These are phyloP conservation scores for Mrakiaceae sp. DNA, from an alignment of 1,284 basidiomycete genomes.

Conservation along the genomic window DNA sequence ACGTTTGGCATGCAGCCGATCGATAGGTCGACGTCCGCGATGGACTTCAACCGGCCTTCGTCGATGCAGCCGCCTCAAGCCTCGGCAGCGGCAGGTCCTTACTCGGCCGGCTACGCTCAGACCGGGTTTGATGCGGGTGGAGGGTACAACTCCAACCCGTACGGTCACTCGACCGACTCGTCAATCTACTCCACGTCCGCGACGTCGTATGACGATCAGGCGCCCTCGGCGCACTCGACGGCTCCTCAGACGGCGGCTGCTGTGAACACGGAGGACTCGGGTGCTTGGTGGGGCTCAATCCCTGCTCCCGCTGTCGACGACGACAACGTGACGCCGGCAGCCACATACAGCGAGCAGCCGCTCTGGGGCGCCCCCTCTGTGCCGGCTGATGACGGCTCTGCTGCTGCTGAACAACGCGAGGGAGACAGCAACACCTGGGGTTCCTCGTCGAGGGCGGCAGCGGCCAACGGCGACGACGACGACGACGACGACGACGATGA, in stretches of 20 bases:
- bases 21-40: constrained; percentile 61
- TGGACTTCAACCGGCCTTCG: constrained; percentile 47
- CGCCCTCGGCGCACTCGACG: background rate
- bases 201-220: background rate
- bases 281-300: too few species aligned
- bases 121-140: background rate
- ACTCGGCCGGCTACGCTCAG: constrained; percentile 39
- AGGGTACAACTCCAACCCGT: background rate
- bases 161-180: background rate
- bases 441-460: too few species aligned
- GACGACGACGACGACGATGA: constrained; percentile 70
- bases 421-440: too few species aligned
- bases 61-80: too few species aligned
- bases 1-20: constrained; percentile 39
- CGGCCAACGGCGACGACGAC: constrained; percentile 14
- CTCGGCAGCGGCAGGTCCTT: constrained; percentile 24
- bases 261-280: too few species aligned
- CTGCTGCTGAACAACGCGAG: too few species aligned
- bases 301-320: background rate
- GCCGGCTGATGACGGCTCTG: too few species aligned
- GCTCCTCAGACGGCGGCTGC: too few species aligned
- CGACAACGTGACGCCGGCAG: background rate
- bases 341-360: too few species aligned
- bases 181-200: background rate
- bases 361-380: too few species aligned